Evolutionary conservation across 164 flowering plant genomes (phyloP), one percentile per base, ranked within the genome.

Genomic region (Pachysandra terminalis): DNA sequence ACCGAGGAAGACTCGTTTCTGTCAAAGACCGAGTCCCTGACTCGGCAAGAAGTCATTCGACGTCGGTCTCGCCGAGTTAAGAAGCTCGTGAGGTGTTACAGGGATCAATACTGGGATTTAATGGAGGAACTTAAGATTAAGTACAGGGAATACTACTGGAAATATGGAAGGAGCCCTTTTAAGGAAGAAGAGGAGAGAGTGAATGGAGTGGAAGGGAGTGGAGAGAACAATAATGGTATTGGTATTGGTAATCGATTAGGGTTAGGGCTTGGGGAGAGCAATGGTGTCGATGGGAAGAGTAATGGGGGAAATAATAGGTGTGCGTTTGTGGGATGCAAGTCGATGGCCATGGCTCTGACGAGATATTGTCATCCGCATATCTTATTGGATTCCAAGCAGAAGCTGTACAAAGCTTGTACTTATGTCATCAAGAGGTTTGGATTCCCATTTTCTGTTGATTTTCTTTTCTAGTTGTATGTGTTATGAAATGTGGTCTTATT

Each of bases 331-430:
- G 92, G 84, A 15, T 92, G 98, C 66, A 87, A 88, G 75, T 59
- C 79, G 26, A 92, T 88, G 84, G 86, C 96, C 15, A 92, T 92
- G 98, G 87, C 96, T 3, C 72, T 92, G 56, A 86, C 95, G 7
- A 81, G 69, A 37, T 90, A 79, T 69, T 92, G 98, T 66, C 89
- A 88, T 70, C 65, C 78, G 35, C 98, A 92, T 74, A 89, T 92
- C 9, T 73, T 90, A 17, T 79, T 82, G 0, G 96, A 92, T 76
- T 28, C 75, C 5, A 85, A 78, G 68, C 98, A 92, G 86, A 80
- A 80, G 80, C 88, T 92, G 2, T 92, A 92, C 76, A 90, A 82
- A 79, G 64, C 87, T 37, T 92, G 98, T 76, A 67, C 13, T 14
- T 82, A 77, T 69, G 80, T 83, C 59, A 76, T 82, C 74, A 90